Conservation (phyloP, 2,329 filamentous ascomycete genomes). For the Penicillium sp. region DNA sequence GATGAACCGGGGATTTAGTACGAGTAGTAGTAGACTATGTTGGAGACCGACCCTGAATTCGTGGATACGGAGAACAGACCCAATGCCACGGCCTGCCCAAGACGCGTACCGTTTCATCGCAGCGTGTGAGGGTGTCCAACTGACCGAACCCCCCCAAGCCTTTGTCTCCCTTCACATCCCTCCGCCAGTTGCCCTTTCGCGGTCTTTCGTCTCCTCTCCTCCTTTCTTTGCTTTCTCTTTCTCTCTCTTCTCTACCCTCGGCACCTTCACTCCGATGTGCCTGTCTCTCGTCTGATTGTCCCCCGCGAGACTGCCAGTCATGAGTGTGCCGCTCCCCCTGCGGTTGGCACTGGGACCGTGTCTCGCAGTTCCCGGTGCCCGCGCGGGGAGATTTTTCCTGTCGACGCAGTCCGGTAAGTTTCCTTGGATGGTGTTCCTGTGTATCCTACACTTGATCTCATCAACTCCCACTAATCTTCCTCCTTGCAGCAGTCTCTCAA, state of each 20-base stretch:
- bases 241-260: not conserved
- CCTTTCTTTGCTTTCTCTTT: not conserved
- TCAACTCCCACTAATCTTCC: not conserved
- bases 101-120: not conserved
- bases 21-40: not conserved
- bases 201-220: not conserved
- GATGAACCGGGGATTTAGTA: not conserved
- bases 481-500: slow-evolving; percentile 18
- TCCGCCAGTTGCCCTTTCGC: not conserved
- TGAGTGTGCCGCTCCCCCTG: slow-evolving; percentile 31
- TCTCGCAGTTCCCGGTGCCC: slow-evolving; percentile 22
- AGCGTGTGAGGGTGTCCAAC: not conserved
- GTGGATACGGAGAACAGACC: not conserved
- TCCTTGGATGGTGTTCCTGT: not conserved
- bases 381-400: slow-evolving; percentile 25
- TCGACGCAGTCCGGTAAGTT: slow-evolving; percentile 26
- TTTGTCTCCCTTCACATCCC: not conserved
- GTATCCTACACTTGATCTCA: not conserved
- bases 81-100: not conserved
- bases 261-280: slow-evolving; percentile 7
- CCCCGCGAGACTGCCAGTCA: slow-evolving; percentile 11
- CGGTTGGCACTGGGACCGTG: slow-evolving; percentile 30
- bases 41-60: not conserved
- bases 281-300: slow-evolving; percentile 1
- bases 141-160: too few species aligned